Conservation (phyloP, 352 stramenopile species). For the Phytophthora multivora region DNA sequence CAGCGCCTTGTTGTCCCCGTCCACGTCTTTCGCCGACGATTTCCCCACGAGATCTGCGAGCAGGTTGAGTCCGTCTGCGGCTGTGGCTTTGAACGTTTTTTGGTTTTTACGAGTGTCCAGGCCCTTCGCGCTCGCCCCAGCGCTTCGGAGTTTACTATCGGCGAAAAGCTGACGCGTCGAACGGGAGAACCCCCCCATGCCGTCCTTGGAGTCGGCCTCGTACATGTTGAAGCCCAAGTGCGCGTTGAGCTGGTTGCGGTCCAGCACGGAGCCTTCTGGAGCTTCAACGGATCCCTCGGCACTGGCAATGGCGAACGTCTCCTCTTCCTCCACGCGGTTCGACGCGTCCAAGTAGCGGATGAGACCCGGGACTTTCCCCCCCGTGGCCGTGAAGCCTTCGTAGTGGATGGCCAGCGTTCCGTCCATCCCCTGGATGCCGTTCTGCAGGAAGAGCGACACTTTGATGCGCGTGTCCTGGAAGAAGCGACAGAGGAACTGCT, state of each 20-base stretch:
- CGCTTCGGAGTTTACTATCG: conserved; percentile 55
- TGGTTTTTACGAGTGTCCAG: conserved; percentile 41
- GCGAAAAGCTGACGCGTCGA: conserved; percentile 65
- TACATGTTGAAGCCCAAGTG: conserved; percentile 87
- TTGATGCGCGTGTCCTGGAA: conserved; percentile 92
- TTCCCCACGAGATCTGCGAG: conserved; percentile 82
- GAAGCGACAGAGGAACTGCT: conserved; percentile 88
- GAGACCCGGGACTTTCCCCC: conserved; percentile 68
- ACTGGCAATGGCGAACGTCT: conserved; percentile 65
- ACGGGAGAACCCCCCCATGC: conserved; percentile 30
- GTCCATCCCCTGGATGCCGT: conserved; percentile 83
- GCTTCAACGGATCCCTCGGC: conserved; percentile 56
- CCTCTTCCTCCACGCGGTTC: conserved; percentile 64
- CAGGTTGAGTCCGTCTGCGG: conserved; percentile 82
- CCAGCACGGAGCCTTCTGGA: conserved; percentile 55
- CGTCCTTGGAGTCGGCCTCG: conserved; percentile 70
- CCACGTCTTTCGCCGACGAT: conserved; percentile 52
- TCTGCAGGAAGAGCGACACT: conserved; percentile 91
- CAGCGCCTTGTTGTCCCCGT: conserved; percentile 63
- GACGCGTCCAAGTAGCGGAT: conserved; percentile 76
- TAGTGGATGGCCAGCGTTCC: conserved; percentile 80
- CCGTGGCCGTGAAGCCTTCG: conserved; percentile 73
- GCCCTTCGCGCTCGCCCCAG: conserved; percentile 29
- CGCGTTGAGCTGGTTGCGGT: conserved; percentile 60
- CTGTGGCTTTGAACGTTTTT: conserved; percentile 81